Evolutionary conservation across 192 early-diverging fungal species (phyloP).

Genomic region (Coemansia sp.): DNA sequence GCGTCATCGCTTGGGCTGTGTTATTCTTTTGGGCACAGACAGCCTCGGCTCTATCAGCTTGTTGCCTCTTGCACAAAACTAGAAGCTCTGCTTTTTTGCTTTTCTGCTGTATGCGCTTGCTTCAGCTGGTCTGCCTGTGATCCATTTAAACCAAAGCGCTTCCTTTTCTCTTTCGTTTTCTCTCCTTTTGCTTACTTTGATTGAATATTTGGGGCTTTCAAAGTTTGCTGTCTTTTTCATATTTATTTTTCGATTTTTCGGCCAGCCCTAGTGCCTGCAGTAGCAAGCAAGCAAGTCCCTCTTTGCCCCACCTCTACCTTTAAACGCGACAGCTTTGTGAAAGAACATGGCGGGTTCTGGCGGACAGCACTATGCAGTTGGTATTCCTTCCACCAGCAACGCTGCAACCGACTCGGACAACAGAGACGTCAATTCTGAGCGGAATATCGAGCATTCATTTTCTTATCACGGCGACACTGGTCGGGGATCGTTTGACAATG

Average conservation of each 20-base stretch:
- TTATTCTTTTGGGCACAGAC: not conserved
- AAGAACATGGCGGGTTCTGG: not conserved
- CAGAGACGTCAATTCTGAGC: conserved; percentile 7
- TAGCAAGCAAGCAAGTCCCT: too few relatives aligned
- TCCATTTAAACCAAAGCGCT: too few relatives aligned
- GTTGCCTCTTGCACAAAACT: not conserved
- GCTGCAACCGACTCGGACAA: not conserved
- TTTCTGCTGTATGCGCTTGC: not conserved
- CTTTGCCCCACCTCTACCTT: too few relatives aligned
- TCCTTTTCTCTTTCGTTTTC: too few relatives aligned
- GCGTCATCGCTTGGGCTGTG: conserved; percentile 2
- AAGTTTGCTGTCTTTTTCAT: too few relatives aligned
- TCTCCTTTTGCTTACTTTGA: too few relatives aligned
- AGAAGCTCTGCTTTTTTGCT: too few relatives aligned
- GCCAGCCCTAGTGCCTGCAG: too few relatives aligned
- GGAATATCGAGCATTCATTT: conserved; percentile 19
- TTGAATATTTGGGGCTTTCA: too few relatives aligned
- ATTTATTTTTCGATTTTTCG: too few relatives aligned
- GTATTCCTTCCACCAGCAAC: not conserved
- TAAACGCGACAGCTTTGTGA: not conserved
- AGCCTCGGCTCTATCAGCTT: not conserved
- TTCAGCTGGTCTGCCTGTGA: too few relatives aligned
- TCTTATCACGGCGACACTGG: conserved; percentile 28
- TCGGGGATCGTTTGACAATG: conserved; percentile 12
- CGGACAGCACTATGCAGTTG: not conserved